Percentiles rank a stretch among this genome's conserved stretches.
Conservation (phyloP, 306 rosid genomes). For the Lathyrus oleraceus region DNA sequence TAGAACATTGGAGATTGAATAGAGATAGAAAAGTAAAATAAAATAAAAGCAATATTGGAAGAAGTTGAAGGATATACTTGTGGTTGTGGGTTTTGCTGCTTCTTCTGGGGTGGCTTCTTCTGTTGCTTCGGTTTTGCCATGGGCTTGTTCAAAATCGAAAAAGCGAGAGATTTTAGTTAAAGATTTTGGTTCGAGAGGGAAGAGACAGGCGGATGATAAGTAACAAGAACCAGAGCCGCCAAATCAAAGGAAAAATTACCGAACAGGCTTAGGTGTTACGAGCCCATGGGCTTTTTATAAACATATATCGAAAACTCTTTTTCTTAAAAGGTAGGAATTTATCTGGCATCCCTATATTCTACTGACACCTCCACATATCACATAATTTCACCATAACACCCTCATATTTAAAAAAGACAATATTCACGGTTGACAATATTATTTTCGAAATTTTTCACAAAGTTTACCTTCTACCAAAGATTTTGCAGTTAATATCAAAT, state of each 20-base stretch:
- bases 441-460: too few relatives aligned
- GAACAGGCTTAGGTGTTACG: neutral
- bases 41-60: neutral
- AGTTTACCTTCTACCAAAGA: too few relatives aligned
- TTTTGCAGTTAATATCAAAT: too few relatives aligned
- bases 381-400: too few relatives aligned
- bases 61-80: slow-evolving; percentile 37
- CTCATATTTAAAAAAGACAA: too few relatives aligned
- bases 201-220: neutral
- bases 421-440: too few relatives aligned
- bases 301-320: neutral
- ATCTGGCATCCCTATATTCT: too few relatives aligned
- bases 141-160: slow-evolving; percentile 24
- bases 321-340: neutral
- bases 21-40: neutral
- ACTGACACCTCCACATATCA: too few relatives aligned
- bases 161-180: slow-evolving; percentile 2
- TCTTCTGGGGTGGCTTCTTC: slow-evolving; percentile 48
- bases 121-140: slow-evolving; percentile 54
- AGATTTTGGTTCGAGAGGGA: neutral
- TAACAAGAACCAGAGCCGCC: neutral
- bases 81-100: slow-evolving; percentile 38
- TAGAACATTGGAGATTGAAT: slow-evolving; percentile 18
- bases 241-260: neutral
- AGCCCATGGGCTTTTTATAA: neutral